These are phyloP conservation scores for Aurantiochytrium sp. DNA, from an alignment of 108 stramenopile species.

Conservation along the genomic window DNA sequence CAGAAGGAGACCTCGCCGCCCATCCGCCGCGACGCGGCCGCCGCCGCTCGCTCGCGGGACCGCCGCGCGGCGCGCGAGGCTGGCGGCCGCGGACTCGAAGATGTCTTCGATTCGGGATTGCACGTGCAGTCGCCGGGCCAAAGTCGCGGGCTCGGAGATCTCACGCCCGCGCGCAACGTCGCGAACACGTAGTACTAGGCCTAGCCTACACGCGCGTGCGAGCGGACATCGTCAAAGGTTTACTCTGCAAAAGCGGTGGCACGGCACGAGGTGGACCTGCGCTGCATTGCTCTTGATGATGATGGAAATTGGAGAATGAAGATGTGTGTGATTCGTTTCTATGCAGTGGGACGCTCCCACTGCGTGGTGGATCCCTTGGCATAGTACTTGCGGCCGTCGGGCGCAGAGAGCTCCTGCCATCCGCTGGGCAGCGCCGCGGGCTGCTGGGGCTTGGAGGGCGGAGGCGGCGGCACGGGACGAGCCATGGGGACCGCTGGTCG, in stretches of 20 bases:
- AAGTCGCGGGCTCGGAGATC: no score
- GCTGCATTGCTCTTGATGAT: no score
- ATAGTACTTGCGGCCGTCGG: not conserved
- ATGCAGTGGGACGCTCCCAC: not conserved
- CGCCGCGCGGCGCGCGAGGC: not conserved
- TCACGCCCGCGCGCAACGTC: no score
- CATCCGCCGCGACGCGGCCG: not conserved
- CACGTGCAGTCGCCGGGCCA: no score
- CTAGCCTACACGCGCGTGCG: no score
- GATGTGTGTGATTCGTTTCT: no score
- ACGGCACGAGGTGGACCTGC: no score
- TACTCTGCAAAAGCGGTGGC: no score
- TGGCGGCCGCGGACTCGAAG: not conserved
- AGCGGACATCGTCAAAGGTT: no score
- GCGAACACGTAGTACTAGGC: no score
- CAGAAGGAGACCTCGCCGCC: not conserved
- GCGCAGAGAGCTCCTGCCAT: not conserved
- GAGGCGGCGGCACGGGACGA: not conserved
- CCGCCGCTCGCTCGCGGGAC: not conserved
- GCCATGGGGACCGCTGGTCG: not conserved
- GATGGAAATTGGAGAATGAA: no score
- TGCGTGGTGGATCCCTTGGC: not conserved
- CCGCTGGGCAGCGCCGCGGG: not conserved
- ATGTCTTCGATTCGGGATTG: not conserved
- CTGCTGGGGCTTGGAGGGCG: not conserved